These are phyloP conservation scores for Peronospora farinosa DNA, from an alignment of 352 stramenopile species.

Conservation along the genomic window DNA sequence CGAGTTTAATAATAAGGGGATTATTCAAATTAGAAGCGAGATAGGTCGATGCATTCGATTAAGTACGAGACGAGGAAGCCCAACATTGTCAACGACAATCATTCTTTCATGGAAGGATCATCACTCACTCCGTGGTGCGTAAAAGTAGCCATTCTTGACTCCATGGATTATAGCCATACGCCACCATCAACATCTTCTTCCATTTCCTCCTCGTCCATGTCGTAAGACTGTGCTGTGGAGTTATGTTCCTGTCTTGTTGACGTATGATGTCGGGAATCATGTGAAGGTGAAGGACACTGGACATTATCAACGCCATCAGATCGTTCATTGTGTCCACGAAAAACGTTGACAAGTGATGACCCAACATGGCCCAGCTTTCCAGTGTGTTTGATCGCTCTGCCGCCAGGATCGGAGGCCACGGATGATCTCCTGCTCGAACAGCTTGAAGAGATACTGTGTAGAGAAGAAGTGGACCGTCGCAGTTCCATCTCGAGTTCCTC, in stretches of 20 bases:
- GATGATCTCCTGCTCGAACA: conserved; percentile 33
- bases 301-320: background rate
- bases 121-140: too few species aligned
- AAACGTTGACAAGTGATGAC: conserved; percentile 33
- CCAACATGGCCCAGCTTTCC: conserved; percentile 34
- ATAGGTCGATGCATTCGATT: too few species aligned
- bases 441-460: conserved; percentile 21
- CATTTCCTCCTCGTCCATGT: conserved; percentile 32
- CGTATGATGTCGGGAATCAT: conserved; percentile 27
- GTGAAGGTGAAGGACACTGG: conserved; percentile 20
- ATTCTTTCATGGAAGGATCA: too few species aligned
- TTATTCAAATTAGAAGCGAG: too few species aligned
- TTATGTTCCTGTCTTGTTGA: conserved; percentile 16
- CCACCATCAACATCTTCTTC: conserved; percentile 39
- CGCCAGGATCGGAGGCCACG: conserved; percentile 25
- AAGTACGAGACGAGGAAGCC: background rate
- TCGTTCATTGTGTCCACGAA: conserved; percentile 13
- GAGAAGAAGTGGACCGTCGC: conserved; percentile 29
- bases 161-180: conserved; percentile 38
- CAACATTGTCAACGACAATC: too few species aligned
- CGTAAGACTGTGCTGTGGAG: conserved; percentile 21
- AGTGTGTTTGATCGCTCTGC: conserved; percentile 30
- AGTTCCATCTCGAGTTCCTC: conserved; percentile 49
- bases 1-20: too few species aligned
- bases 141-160: too few species aligned